Conservation (phyloP, 75 land plant genomes). For the Gnetum montanum region DNA sequence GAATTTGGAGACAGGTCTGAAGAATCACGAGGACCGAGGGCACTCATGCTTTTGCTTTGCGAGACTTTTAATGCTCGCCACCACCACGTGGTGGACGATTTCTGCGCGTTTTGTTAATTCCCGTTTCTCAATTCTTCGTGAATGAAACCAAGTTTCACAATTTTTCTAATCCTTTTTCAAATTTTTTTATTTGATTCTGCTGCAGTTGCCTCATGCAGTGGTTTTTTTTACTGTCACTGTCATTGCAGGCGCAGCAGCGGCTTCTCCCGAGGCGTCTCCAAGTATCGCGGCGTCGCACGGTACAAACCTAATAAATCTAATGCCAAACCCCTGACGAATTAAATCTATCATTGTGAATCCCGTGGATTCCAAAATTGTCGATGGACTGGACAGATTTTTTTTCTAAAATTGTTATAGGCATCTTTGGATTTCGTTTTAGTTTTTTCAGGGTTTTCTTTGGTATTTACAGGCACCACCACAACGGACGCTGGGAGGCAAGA, state of each 20-base stretch:
- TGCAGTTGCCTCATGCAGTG: too few species aligned
- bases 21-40: too few species aligned
- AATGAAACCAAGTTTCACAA: too few species aligned
- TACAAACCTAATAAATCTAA: constrained; percentile 1
- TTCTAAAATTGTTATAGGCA: background rate
- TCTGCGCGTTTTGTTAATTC: too few species aligned
- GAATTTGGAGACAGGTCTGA: too few species aligned
- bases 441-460: background rate
- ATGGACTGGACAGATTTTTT: background rate
- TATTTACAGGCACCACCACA: constrained; percentile 54
- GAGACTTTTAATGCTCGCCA: too few species aligned
- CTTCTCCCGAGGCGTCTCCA: constrained; percentile 69
- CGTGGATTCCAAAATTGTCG: background rate
- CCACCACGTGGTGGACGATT: too few species aligned
- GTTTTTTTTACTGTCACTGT: too few species aligned
- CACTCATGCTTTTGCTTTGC: too few species aligned
- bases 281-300: constrained; percentile 78
- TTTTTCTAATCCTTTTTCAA: too few species aligned
- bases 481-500: constrained; percentile 65
- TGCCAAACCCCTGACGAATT: background rate
- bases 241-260: constrained; percentile 69
- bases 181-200: too few species aligned
- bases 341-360: background rate
- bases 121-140: too few species aligned
- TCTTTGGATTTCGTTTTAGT: background rate